These are phyloP conservation scores for Cladophialophora chaetospira DNA, from an alignment of 2,329 filamentous ascomycete genomes.

Conservation along the genomic window DNA sequence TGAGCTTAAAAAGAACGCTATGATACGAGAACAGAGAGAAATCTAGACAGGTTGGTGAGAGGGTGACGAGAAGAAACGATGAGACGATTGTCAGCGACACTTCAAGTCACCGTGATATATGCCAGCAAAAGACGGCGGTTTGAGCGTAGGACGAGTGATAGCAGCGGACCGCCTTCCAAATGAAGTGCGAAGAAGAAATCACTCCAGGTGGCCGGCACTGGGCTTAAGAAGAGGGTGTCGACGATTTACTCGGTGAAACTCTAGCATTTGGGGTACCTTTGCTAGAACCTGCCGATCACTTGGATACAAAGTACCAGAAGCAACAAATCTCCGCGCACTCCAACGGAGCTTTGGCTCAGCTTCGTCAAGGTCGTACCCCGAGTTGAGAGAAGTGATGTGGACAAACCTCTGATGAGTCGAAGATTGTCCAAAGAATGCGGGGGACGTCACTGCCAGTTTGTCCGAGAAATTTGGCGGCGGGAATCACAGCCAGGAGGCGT, in stretches of 20 bases:
- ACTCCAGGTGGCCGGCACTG: background rate
- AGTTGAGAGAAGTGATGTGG: background rate
- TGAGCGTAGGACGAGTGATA: background rate
- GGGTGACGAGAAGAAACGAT: too few relatives aligned
- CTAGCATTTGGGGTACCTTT: background rate
- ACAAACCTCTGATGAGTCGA: background rate
- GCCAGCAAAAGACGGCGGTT: too few relatives aligned
- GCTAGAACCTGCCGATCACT: background rate
- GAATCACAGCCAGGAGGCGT: too few relatives aligned
- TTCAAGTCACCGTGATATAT: background rate
- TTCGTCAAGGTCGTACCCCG: background rate
- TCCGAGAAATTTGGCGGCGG: conserved; percentile 7
- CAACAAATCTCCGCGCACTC: background rate
- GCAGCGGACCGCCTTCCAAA: conserved; percentile 14
- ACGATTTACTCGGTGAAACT: conserved; percentile 13
- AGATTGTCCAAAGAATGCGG: background rate
- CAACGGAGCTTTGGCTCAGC: background rate
- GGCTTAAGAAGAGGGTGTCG: background rate
- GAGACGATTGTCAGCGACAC: too few relatives aligned
- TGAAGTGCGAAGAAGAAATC: background rate
- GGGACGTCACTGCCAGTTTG: background rate
- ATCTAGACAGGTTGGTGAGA: too few relatives aligned
- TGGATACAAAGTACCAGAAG: background rate
- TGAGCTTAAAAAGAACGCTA: too few relatives aligned
- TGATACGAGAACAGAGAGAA: too few relatives aligned